Base-by-base conservation (phyloP, 345 rosid species). In the Murraya koenigii region DNA sequence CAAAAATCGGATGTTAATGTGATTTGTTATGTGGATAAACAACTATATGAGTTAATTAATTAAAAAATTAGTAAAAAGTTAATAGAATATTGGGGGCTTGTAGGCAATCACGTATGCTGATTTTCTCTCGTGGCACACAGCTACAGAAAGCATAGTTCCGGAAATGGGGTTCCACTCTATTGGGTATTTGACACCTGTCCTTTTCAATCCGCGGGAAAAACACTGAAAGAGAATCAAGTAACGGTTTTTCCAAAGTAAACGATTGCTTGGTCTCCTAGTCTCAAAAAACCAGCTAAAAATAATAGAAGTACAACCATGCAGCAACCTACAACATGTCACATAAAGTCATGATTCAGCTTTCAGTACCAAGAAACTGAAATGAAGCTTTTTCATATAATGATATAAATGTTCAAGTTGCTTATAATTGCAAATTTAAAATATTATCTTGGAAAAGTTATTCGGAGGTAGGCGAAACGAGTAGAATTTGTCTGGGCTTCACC, bases 1-100 rank as follows among this genome's bases (percentile, higher is more conserved):
- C 8, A 3, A 76, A 79, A 72, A 13, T 71, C 82, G 84, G 80
- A 58, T 36, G 66, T 75, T 44, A 26, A 63, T 75, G 44, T 7
- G 32, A 22, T 63, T 69, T 49, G 60, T 28, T 73, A 38, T 73
- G 30, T 26, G 15, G 56, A 59, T 25, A 38, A 10, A 74, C 32
- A 20, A 47, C 64, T 20, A n/a, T 20, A 11, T 7, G 22, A 20
- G 55, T 25, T 61, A 60, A 74, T 39, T 61, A 8, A 23, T 23
- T 14, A 14, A 61, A 10, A 62, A 74, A 47, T 19, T 64, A 22
- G 59, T 26, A 41, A 74, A 39, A 22, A 15, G 19, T 14, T n/a
- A 6, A 39, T 36, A 54, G 28, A 66, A 66, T 7, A 22, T 58
- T 26, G 56, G 44, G 6, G 55, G 20, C 23, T 61, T 65, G 35